These are phyloP conservation scores for Botryosphaeria dothidea DNA, from an alignment of 2,329 filamentous ascomycete species.

Conservation along the genomic window DNA sequence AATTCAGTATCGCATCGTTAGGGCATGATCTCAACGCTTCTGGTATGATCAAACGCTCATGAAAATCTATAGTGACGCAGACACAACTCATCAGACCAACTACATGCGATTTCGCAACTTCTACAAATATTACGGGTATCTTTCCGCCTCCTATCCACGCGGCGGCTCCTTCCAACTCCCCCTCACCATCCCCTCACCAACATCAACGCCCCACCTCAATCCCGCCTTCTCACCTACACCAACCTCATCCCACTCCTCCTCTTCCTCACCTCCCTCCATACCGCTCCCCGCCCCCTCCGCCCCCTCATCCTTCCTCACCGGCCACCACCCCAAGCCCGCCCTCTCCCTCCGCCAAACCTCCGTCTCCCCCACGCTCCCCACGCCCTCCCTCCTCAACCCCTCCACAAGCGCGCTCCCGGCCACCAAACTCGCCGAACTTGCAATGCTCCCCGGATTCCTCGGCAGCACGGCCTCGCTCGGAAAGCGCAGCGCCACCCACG, in stretches of 20 bases:
- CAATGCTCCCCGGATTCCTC: conserved; percentile 4
- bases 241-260: neutral
- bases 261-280: neutral
- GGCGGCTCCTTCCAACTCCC: conserved; percentile 1
- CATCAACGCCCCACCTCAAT: conserved; percentile 14
- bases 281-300: neutral
- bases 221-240: neutral
- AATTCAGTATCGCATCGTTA: no score
- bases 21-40: no score
- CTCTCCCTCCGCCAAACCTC: neutral
- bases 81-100: no score
- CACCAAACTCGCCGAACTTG: neutral
- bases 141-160: neutral
- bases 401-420: neutral
- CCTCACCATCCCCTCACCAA: neutral
- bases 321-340: conserved; percentile 7
- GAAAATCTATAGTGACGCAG: no score
- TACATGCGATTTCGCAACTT: no score
- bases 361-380: neutral
- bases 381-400: neutral
- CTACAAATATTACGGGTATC: no score
- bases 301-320: neutral
- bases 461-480: neutral
- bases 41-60: no score
- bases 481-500: neutral